Conservation (phyloP, 2,329 filamentous ascomycete species). For the Dothideomycetidae sp. region DNA sequence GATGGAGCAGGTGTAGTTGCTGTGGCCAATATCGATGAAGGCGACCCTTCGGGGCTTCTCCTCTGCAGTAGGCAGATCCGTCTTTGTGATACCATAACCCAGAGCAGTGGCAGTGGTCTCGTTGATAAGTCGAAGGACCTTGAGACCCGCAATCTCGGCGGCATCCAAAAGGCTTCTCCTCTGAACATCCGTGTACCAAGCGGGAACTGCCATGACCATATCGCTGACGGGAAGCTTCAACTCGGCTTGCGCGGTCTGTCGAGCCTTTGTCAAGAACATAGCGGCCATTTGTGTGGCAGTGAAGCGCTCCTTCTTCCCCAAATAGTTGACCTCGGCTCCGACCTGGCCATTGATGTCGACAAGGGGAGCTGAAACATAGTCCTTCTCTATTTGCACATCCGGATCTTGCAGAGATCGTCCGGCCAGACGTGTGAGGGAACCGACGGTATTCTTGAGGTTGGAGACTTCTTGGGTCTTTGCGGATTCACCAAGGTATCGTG, state of each 20-base stretch:
- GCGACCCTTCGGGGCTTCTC: slow-evolving; percentile 84
- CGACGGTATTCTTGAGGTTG: slow-evolving; percentile 98
- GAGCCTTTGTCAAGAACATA: slow-evolving; percentile 94
- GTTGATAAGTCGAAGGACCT: slow-evolving; percentile 88
- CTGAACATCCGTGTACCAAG: slow-evolving; percentile 95
- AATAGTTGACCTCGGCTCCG: slow-evolving; percentile 82
- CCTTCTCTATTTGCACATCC: slow-evolving; percentile 83
- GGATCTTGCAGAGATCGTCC: slow-evolving; percentile 79
- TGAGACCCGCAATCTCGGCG: slow-evolving; percentile 83
- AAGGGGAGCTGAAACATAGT: slow-evolving; percentile 73
- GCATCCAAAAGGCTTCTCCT: slow-evolving; percentile 81
- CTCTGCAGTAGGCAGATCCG: slow-evolving; percentile 74
- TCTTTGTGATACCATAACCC: slow-evolving; percentile 95
- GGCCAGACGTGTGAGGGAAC: slow-evolving; percentile 79
- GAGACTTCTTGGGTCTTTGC: slow-evolving; percentile 99
- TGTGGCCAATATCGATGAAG: slow-evolving; percentile 92
- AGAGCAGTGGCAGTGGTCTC: slow-evolving; percentile 93
- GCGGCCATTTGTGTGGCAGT: slow-evolving; percentile 84
- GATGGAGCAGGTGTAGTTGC: slow-evolving; percentile 85
- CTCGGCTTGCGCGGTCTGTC: slow-evolving; percentile 72
- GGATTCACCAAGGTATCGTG: slow-evolving; percentile 82
- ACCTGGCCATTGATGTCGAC: slow-evolving; percentile 89
- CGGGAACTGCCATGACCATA: slow-evolving; percentile 82
- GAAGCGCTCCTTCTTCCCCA: slow-evolving; percentile 91
- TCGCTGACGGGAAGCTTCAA: slow-evolving; percentile 84